These are phyloP conservation scores for Alternaria sp. DNA, from an alignment of 2,329 filamentous ascomycete species.

Conservation along the genomic window DNA sequence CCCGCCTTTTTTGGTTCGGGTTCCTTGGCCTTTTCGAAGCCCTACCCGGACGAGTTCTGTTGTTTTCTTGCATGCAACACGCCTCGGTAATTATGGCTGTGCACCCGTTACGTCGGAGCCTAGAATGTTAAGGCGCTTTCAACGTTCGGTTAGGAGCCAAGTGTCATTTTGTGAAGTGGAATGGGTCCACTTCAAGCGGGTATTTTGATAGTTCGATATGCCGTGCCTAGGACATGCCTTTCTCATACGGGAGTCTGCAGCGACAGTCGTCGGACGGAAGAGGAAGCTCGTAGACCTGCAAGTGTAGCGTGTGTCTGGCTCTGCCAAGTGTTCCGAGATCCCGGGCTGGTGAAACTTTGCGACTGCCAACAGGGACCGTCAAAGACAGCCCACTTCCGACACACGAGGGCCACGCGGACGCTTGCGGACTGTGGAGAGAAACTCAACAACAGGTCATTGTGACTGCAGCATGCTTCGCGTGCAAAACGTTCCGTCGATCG, in stretches of 20 bases:
- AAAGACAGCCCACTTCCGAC: background rate
- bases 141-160: background rate
- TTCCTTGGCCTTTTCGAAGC: background rate
- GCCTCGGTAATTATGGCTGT: conserved; percentile 4
- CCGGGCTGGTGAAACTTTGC: background rate
- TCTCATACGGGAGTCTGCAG: background rate
- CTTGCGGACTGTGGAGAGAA: background rate
- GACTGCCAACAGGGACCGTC: background rate
- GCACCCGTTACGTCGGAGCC: background rate
- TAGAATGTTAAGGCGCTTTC: background rate
- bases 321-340: conserved; percentile 11
- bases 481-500: too few relatives aligned
- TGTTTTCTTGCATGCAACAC: background rate
- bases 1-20: background rate
- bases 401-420: background rate
- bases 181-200: background rate
- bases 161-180: background rate
- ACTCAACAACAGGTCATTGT: background rate
- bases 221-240: background rate
- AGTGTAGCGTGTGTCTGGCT: background rate
- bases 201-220: background rate
- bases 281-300: background rate
- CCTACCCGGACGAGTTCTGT: background rate
- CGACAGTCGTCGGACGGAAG: background rate
- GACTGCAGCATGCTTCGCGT: background rate